Conservation (phyloP, 225 moss, liverwort and hornwort species). For the Physcomitrellopsis africana region DNA sequence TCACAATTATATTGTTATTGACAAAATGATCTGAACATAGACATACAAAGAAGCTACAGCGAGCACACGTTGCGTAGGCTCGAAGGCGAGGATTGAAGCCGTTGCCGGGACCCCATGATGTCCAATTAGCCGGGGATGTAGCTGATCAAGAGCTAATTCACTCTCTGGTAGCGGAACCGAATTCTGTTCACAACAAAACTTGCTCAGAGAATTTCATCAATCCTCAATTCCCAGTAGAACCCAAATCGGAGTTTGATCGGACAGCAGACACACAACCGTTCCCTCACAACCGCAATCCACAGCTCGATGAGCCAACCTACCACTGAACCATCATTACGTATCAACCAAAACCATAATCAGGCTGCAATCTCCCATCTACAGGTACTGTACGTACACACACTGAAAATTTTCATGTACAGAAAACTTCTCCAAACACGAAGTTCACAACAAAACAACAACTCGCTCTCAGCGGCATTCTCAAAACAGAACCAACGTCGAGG, state of each 20-base stretch:
- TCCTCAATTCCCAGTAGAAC: neutral
- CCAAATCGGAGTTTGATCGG: neutral
- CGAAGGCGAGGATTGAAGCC: constrained; percentile 84
- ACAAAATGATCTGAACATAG: constrained; percentile 10
- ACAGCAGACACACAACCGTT: too few relatives aligned
- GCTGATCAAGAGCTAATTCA: constrained; percentile 56
- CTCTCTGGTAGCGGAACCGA: constrained; percentile 62
- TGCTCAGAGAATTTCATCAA: constrained; percentile 18
- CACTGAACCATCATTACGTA: too few relatives aligned
- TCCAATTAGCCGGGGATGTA: constrained; percentile 60
- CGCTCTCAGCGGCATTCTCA: too few relatives aligned
- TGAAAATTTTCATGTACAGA: too few relatives aligned
- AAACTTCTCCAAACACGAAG: too few relatives aligned
- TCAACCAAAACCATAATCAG: too few relatives aligned
- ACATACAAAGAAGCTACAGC: constrained; percentile 89
- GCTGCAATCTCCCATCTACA: too few relatives aligned
- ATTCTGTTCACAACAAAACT: constrained; percentile 22
- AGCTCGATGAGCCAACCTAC: too few relatives aligned
- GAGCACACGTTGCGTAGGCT: constrained; percentile 94
- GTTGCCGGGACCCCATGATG: constrained; percentile 85
- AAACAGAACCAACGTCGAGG: too few relatives aligned
- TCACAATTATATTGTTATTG: neutral
- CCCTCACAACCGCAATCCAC: too few relatives aligned
- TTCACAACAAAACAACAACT: too few relatives aligned
- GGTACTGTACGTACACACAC: too few relatives aligned